A percentile compares a stretch with the other conserved stretches of the same genome.
phyloP scores from a whole-genome alignment of 192 early-diverging fungal genomes.

The Chytriomyces sp. region DNA sequence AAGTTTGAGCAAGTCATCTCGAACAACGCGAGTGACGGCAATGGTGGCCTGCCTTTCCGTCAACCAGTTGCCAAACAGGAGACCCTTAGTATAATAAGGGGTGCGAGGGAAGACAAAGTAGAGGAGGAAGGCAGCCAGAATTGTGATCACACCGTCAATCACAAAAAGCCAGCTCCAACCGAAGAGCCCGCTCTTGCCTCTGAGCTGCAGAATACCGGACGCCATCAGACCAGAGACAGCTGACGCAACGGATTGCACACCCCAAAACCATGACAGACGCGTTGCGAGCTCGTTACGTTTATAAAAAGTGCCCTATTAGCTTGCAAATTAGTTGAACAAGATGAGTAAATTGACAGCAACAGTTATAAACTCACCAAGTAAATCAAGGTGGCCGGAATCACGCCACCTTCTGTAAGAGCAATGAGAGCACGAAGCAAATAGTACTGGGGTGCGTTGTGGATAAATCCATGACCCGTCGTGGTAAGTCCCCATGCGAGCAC shows the following conservation, averaged over 20 bases:
- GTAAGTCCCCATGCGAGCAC: background rate
- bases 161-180: slow-evolving; percentile 71
- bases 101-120: slow-evolving; percentile 46
- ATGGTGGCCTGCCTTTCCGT: slow-evolving; percentile 56
- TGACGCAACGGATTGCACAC: slow-evolving; percentile 36
- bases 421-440: background rate
- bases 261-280: slow-evolving; percentile 6
- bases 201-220: slow-evolving; percentile 55
- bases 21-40: slow-evolving; percentile 57
- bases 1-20: slow-evolving; percentile 58
- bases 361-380: background rate
- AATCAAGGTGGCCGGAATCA: slow-evolving; percentile 6
- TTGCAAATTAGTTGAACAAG: no score
- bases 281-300: background rate
- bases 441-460: background rate
- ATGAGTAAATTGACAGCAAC: background rate
- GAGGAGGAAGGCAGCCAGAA: slow-evolving; percentile 48
- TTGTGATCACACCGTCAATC: slow-evolving; percentile 59
- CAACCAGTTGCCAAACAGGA: background rate
- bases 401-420: background rate
- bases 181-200: slow-evolving; percentile 50
- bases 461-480: background rate
- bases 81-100: background rate
- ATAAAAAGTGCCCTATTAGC: slow-evolving; percentile 17
- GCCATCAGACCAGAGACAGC: slow-evolving; percentile 56